phyloP scores from a whole-genome alignment of 2,329 filamentous ascomycete genomes.

The Hymenoscyphus albidus region DNA sequence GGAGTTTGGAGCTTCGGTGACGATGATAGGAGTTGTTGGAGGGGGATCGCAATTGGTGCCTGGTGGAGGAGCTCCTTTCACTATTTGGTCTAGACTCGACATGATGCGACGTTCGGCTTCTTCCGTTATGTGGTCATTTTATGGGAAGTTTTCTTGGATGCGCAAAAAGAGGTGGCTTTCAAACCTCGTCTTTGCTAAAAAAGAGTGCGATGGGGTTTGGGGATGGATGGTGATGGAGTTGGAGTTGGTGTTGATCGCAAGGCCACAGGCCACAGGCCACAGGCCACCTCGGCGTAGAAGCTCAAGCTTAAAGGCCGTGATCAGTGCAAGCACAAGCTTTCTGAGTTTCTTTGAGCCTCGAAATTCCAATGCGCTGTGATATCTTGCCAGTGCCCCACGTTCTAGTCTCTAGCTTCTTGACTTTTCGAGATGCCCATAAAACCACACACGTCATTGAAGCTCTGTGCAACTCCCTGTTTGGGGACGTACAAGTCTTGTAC shows the following conservation, averaged over 20 bases:
- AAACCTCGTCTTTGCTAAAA: not conserved
- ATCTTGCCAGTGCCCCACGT: not conserved
- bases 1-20: conserved; percentile 33
- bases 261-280: not conserved
- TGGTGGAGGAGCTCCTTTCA: conserved; percentile 80
- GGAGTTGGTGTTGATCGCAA: not conserved
- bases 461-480: not conserved
- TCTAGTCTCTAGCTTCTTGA: not conserved
- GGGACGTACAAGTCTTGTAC: not conserved
- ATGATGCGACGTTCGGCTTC: conserved; percentile 18
- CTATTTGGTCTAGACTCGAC: conserved; percentile 65
- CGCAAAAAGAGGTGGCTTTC: not conserved
- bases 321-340: conserved; percentile 1
- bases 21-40: conserved; percentile 40
- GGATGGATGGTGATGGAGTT: not conserved
- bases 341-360: not conserved
- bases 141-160: not conserved
- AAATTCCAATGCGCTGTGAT: not conserved
- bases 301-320: not conserved
- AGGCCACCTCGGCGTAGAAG: not conserved
- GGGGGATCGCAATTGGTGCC: conserved; percentile 39
- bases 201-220: not conserved
- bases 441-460: not conserved
- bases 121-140: conserved; percentile 22
- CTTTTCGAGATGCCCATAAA: not conserved